Evolutionary conservation across 2,329 filamentous ascomycete genomes (phyloP).

Genomic region (Arachnopeziza araneosa): DNA sequence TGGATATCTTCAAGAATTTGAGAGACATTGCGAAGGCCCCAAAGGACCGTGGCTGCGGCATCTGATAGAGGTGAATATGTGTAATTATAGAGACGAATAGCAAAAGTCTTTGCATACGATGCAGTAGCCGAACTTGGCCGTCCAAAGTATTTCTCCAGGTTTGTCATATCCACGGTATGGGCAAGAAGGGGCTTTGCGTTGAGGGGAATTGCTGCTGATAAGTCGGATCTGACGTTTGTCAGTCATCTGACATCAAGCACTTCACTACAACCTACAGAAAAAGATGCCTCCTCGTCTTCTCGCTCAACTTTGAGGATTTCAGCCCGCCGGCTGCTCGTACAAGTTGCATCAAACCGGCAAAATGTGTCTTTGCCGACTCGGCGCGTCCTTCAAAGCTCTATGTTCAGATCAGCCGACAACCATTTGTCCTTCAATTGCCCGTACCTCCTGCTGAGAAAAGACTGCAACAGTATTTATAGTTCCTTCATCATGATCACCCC

Average conservation of each 20-base stretch:
- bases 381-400: slow-evolving; percentile 14
- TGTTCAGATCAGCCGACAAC: background rate
- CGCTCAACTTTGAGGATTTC: slow-evolving; percentile 6
- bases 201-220: slow-evolving; percentile 14
- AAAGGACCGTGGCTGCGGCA: slow-evolving; percentile 15
- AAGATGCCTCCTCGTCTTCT: slow-evolving; percentile 15
- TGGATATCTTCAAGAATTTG: slow-evolving; percentile 13
- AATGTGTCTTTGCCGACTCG: slow-evolving; percentile 11
- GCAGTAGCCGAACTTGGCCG: slow-evolving; percentile 8
- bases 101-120: slow-evolving; percentile 12
- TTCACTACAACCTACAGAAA: slow-evolving; percentile 8
- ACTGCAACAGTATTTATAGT: slow-evolving; percentile 19
- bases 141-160: slow-evolving; percentile 15
- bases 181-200: slow-evolving; percentile 10
- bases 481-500: slow-evolving; percentile 17
- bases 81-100: slow-evolving; percentile 10
- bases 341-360: slow-evolving; percentile 13
- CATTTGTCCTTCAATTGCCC: background rate
- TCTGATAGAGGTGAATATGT: slow-evolving; percentile 11
- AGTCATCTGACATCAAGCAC: background rate
- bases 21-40: slow-evolving; percentile 19
- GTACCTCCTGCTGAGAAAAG: slow-evolving; percentile 21
- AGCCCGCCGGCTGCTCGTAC: slow-evolving; percentile 14
- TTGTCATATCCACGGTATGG: slow-evolving; percentile 7
- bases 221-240: slow-evolving; percentile 14